Base-by-base conservation (phyloP, 2,329 filamentous ascomycete species). In the Xylariaceae sp. region DNA sequence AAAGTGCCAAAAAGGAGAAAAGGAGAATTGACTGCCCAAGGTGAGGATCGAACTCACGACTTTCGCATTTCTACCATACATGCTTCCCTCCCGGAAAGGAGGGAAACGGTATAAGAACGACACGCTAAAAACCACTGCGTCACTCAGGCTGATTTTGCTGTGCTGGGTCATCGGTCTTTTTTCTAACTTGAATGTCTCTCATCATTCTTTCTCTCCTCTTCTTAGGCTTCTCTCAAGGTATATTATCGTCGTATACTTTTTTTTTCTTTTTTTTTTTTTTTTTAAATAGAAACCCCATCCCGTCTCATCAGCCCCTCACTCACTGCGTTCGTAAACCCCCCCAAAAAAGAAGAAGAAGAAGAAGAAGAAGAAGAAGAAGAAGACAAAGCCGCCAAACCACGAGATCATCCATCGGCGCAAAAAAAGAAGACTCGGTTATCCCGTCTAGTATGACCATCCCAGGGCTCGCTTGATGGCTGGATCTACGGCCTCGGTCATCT, bases 21-120 rank as follows among this genome's bases (percentile, higher is more conserved):
- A 35, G 32, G 6, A 54, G 48, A 31, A 11, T n/a, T 19, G 12
- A 26, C 29, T 52, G 50, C 39, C 35, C 54, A 41, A 42, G 51
- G 50, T 56, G 50, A 53, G 50, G 46, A 51, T 53, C 50, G 45
- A 52, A 56, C 54, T 56, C 46, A 56, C 50, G 50, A 40, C 50
- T 46, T 56, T 46, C 42, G 50, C 54, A 53, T 53, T 37, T 49
- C 54, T 50, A 35, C 45, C 50, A 56, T 47, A 50, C 47, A 46
- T 37, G 11, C 46, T 56, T 37, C 34, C 6, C 30, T 2, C 7
- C 32, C 32, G 6, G 6, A 9, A 9, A 9, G 39, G 3, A n/a
- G 26, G 8, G 31, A 32, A 27, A 30, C 43, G 26, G 48, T 51
- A 55, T 55, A 51, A 56, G 49, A 50, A 49, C 46, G 45, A 39